These are phyloP conservation scores for Rhizopogon roseolus DNA, from an alignment of 768 basidiomycete species.

Conservation along the genomic window DNA sequence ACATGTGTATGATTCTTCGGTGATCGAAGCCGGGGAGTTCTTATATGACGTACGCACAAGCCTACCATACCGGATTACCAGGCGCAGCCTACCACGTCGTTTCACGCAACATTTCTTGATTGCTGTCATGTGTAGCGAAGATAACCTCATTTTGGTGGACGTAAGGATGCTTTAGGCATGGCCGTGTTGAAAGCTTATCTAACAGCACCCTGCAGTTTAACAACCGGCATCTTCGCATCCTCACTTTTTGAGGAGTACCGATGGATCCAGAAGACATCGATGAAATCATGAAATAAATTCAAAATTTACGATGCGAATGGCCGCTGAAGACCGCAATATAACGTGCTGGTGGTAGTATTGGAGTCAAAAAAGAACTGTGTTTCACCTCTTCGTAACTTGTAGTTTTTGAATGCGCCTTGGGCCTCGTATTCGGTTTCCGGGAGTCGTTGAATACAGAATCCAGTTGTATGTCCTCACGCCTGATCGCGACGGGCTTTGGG, in stretches of 20 bases:
- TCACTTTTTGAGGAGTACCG: slow-evolving; percentile 19
- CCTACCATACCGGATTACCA: slow-evolving; percentile 41
- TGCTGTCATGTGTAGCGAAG: slow-evolving; percentile 51
- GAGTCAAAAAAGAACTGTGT: no score
- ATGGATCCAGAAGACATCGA: not conserved
- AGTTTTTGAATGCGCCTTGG: no score
- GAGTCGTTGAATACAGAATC: no score
- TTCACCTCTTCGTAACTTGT: no score
- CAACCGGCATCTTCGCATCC: slow-evolving; percentile 20
- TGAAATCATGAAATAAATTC: no score
- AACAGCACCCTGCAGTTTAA: slow-evolving; percentile 11
- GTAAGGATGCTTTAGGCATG: slow-evolving; percentile 17
- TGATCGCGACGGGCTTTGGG: no score
- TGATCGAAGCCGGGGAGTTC: slow-evolving; percentile 33
- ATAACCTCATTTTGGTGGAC: slow-evolving; percentile 49
- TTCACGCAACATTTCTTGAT: slow-evolving; percentile 10
- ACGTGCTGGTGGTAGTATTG: no score
- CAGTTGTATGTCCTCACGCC: no score
- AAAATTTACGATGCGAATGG: no score
- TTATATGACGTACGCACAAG: slow-evolving; percentile 34
- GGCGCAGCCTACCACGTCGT: slow-evolving; percentile 13
- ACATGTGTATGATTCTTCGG: slow-evolving; percentile 20
- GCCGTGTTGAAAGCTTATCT: not conserved
- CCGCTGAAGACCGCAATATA: no score
- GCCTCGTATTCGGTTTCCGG: no score